Evolutionary conservation across 176 grass and related monocot species (phyloP), one percentile per base, ranked within the genome.

Genomic region (Calamus simplicifolius): DNA sequence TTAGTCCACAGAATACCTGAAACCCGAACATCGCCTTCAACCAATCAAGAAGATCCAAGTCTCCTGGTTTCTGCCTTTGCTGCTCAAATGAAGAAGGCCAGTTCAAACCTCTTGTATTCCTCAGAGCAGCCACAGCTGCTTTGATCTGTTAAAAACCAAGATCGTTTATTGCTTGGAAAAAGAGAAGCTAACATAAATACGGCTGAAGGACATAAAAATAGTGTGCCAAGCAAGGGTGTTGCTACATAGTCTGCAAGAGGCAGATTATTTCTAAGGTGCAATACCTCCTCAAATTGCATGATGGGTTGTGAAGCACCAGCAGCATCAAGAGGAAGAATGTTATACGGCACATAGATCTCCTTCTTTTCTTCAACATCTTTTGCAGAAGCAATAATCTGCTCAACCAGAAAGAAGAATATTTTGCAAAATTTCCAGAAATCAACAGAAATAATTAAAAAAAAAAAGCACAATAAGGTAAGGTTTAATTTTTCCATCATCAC

Each of bases 251-350:
- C 35, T 43, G 35, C 35, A 12, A 43, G 35, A 43, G 35, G 35
- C 35, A 43, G 35, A 43, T 43, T 70, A n/a, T 8, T 27, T 57
- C 8, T 72, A 54, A 57, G 52, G 61, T 0, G 16, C 16, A 10
- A 53, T 69, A 97, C 92, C 92, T 97, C 92, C 77, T 91, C 92
- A 58, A 90, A 56, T 70, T 91, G 92, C 92, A 97, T 97, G 59
- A 91, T 88, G 51, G 78, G 81, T 62, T 91, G 87, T 58, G 87
- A 97, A 54, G 87, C 80, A 80, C 84, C 85, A 62, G 92, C 78
- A 4, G 83, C 84, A 85, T 91, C 92, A 7, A 97, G 73, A 21
- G 84, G 84, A 59, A 91, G 75, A 69, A 97, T 85, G 53, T 91
- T 91, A 68, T 91, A 97, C 0, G 81, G 81, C 16, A 78, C 21